Base-by-base conservation (phyloP, 2,329 filamentous ascomycete species). In the Penicillium sp. region DNA sequence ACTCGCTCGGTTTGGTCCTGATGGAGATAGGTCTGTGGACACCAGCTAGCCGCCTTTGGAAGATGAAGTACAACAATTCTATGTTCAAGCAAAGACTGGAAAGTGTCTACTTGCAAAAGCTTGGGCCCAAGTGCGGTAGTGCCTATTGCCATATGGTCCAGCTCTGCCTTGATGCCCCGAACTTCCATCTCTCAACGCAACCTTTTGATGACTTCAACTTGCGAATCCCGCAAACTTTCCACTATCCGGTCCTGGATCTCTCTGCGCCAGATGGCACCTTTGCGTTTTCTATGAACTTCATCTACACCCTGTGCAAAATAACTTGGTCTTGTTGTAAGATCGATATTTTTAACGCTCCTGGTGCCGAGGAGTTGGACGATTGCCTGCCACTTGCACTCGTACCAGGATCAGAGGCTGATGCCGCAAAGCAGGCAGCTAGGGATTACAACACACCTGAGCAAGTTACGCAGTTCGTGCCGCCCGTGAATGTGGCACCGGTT, bases 31-130 rank as follows among this genome's bases (percentile, higher is more conserved):
- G 87, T 5, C 74, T 89, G 3, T 90, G 87, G 87, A 82, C 83
- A 31, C 87, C 87, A 0, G 78, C 89, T 29, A 83, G 83, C 58
- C 84, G 85, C 60, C 72, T 89, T 21, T 89, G 86, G 84, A 90
- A 90, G 69, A 78, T 83, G 64, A 89, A 88, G 70, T 90, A 90
- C 71, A 84, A 83, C 26, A 81, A 86, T 21, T 76, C 80, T 19
- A 86, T 87, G 75, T 89, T 89, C 78, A 88, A 88, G 71, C 79
- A 85, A 54, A 80, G 86, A 44, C 80, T 90, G n/a, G 85, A 88
- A 71, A 85, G 85, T 66, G 81, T 88, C 1, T 89, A 87, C 69
- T 82, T 87, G 48, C 83, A 86, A 38, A 87, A 86, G 64, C 75
- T 90, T 35, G 85, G 83, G 2, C 83, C 84, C 0, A 89, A 87